Evolutionary conservation across 768 basidiomycete species (phyloP), one percentile per base, ranked within the genome.

Genomic region (Rhodosporidiobolus odoratus): DNA sequence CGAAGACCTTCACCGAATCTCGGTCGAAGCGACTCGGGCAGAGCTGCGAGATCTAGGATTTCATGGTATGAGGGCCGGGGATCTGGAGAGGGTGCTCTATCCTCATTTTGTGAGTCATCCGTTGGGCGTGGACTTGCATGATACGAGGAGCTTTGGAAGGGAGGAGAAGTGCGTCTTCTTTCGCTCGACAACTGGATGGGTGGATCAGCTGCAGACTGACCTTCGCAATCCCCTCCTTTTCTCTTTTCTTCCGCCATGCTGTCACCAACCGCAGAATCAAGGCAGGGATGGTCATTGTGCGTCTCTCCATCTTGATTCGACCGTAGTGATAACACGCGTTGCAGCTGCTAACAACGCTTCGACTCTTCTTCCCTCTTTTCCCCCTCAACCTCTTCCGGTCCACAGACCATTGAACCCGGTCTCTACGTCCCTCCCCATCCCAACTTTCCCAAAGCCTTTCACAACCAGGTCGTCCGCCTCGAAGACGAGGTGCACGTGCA

Each of bases 61-160:
- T 76, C 82, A 84, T 52, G n/a, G n/a, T n/a, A 21, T 75, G n/a
- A 21, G 64, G 3, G 69, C 45, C 2, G 81, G 81, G 73, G 74
- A 80, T 21, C 83, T 94, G 54, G 85, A 90, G 72, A 80, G 88
- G 35, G 75, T 82, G 38, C 79, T 99, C 75, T 99, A 97, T 77
- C 96, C 96, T 1, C 96, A 99, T 82, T 92, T 87, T 72, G 79
- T 99, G 57, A 86, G 90, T 35, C 96, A 99, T 81, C 89, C 90
- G 12, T 88, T 98, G 45, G 96, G 96, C 10, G 87, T 96, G 59
- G 95, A 98, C 81, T 78, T 98, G 62, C 95, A 98, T 75, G 96
- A 98, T 77, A 89, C 91, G 54, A 78, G 79, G 27, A 76, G 78
- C 5, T 77, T 78, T 30, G 75, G 77, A 56, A 69, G 81, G 41